Evolutionary conservation across 176 grass and related monocot species (phyloP).

Genomic region (Elaeis guineensis): DNA sequence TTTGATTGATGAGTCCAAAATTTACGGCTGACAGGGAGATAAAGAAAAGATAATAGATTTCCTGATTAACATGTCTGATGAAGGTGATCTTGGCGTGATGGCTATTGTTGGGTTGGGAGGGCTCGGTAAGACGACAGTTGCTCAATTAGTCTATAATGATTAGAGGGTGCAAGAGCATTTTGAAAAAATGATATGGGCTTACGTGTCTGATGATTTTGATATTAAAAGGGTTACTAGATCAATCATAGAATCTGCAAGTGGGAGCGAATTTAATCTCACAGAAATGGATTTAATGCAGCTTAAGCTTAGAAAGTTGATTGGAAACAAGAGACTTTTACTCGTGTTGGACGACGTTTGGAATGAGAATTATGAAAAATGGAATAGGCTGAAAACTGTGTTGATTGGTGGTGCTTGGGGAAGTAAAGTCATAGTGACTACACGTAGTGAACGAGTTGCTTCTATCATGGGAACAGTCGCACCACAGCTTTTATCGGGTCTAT

Average conservation of each 20-base stretch:
- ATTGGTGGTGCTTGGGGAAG: background rate
- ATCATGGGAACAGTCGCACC: background rate
- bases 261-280: background rate
- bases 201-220: background rate
- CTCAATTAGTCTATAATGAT: constrained; percentile 10
- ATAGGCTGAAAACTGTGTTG: constrained; percentile 10
- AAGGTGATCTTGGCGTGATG: constrained; percentile 3
- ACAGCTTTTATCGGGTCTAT: background rate
- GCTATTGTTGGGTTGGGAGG: background rate
- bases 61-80: background rate
- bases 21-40: background rate
- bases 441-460: constrained; percentile 1
- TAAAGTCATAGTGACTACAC: constrained; percentile 27
- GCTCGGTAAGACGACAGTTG: constrained; percentile 8
- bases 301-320: background rate
- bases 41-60: constrained; percentile 5
- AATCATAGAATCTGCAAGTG: background rate
- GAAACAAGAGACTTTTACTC: constrained; percentile 10
- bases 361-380: constrained; percentile 11
- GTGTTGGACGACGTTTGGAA: constrained; percentile 31
- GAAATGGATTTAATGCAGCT: background rate
- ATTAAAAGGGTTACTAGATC: background rate
- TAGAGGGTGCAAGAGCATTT: background rate
- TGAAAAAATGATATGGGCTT: background rate
- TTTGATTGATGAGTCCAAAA: background rate